A percentile compares a stretch with the other conserved stretches of the same genome.
Evolutionary conservation across 2,329 filamentous ascomycete species (phyloP).

Genomic region (Magnaporthiopsis rhizophila): DNA sequence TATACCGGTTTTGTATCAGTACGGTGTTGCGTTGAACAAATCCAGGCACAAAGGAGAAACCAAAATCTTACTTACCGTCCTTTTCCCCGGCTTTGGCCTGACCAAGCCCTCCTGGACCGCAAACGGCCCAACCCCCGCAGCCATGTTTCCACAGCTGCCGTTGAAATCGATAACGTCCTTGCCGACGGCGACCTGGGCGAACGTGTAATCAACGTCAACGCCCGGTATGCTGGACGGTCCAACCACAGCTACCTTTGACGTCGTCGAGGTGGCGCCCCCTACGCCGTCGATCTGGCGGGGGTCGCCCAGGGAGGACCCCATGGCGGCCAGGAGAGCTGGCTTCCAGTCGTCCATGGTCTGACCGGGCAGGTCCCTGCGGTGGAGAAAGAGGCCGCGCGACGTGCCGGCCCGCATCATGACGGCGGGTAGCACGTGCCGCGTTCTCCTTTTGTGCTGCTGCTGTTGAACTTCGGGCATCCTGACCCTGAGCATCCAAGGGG

Average conservation of each 20-base stretch:
- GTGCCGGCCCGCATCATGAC: conserved; percentile 57
- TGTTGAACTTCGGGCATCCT: no score
- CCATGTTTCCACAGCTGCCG: conserved; percentile 58
- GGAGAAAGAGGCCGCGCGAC: conserved; percentile 53
- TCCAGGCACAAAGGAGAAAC: background rate
- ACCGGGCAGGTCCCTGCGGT: conserved; percentile 41
- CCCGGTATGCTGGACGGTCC: conserved; percentile 29
- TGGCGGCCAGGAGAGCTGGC: conserved; percentile 41
- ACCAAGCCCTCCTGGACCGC: conserved; percentile 44
- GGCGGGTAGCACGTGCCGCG: conserved; percentile 28
- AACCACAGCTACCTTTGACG: conserved; percentile 55
- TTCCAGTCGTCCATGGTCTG: conserved; percentile 33
- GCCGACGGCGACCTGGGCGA: conserved; percentile 52
- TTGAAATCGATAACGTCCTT: conserved; percentile 46
- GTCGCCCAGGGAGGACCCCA: conserved; percentile 47
- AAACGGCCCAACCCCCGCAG: conserved; percentile 50
- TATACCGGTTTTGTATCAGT: background rate
- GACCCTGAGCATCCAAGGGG: no score
- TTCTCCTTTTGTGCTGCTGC: background rate
- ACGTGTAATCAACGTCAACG: conserved; percentile 54
- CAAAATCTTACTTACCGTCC: background rate
- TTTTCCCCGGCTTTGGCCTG: conserved; percentile 12
- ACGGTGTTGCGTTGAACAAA: no score
- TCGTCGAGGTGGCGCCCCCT: conserved; percentile 51
- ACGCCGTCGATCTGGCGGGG: conserved; percentile 55